Percentiles rank a stretch among this genome's conserved stretches.
These are phyloP conservation scores for Phyllachora maydis DNA, from an alignment of 2,329 filamentous ascomycete genomes.

Conservation along the genomic window DNA sequence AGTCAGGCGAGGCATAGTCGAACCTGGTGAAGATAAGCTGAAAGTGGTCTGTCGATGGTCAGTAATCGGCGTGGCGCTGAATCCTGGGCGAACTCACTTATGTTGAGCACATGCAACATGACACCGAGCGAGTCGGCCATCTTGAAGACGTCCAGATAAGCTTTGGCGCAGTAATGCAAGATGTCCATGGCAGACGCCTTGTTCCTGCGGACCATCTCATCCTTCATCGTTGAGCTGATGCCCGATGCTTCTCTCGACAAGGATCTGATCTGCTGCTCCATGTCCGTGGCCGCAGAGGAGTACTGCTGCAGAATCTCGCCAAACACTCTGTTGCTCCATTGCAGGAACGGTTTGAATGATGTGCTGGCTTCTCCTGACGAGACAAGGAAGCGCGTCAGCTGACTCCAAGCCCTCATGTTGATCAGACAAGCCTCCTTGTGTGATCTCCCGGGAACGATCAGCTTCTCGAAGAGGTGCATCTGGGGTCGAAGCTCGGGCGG, in stretches of 20 bases:
- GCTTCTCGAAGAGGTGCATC: conserved; percentile 31
- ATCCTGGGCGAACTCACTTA: too few species aligned
- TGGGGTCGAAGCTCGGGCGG: conserved; percentile 31
- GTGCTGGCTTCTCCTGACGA: conserved; percentile 18
- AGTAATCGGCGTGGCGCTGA: too few species aligned
- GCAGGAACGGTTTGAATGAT: conserved; percentile 25
- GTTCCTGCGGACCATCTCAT: conserved; percentile 28
- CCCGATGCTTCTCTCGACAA: conserved; percentile 22
- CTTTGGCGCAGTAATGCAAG: conserved; percentile 22
- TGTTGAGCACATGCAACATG: conserved; percentile 3
- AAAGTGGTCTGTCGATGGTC: conserved; percentile 17
- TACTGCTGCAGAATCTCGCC: conserved; percentile 36
- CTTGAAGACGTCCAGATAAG: conserved; percentile 28
- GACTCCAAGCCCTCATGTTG: conserved; percentile 40
- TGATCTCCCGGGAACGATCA: conserved; percentile 36
- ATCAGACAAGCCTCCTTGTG: conserved; percentile 48
- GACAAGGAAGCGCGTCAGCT: conserved; percentile 37
- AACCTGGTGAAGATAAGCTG: conserved; percentile 29
- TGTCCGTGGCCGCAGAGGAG: conserved; percentile 29
- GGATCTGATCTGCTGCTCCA: conserved; percentile 30
- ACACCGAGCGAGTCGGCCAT: conserved; percentile 22
- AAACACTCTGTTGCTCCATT: conserved; percentile 37
- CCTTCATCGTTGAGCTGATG: conserved; percentile 22
- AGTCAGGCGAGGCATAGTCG: conserved; percentile 16
- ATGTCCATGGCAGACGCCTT: conserved; percentile 31